Evolutionary conservation across 768 basidiomycete genomes (phyloP).

Genomic region (Collybia nuda): DNA sequence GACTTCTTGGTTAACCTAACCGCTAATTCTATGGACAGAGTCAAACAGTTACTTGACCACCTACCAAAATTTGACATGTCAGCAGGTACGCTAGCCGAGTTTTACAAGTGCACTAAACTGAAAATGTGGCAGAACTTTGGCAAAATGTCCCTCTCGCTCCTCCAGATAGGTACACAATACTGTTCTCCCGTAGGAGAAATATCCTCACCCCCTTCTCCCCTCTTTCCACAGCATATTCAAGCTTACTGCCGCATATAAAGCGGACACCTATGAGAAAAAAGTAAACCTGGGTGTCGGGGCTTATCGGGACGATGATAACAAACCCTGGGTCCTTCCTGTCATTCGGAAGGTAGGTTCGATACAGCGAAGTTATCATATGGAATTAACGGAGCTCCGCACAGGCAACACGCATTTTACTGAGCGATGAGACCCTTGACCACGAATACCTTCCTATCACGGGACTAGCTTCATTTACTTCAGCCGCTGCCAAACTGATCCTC

Average conservation of each 20-base stretch:
- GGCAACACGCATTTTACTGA: constrained; percentile 74
- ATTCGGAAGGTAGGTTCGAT: constrained; percentile 71
- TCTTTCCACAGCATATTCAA: constrained; percentile 72
- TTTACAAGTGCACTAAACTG: constrained; percentile 8
- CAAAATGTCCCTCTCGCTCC: constrained; percentile 78
- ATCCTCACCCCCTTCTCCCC: neutral
- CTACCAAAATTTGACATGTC: constrained; percentile 46
- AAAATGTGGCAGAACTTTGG: constrained; percentile 60
- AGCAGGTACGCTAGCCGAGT: constrained; percentile 41
- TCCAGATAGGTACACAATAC: constrained; percentile 69
- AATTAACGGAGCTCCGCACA: constrained; percentile 22
- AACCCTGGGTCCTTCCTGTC: constrained; percentile 91
- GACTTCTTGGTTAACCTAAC: too few relatives aligned
- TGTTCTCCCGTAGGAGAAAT: neutral
- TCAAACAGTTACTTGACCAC: constrained; percentile 61
- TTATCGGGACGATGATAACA: constrained; percentile 84
- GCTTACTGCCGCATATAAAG: constrained; percentile 87
- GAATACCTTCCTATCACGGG: constrained; percentile 94
- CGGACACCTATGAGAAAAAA: constrained; percentile 72
- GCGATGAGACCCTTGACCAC: constrained; percentile 76
- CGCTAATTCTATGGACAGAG: constrained; percentile 50
- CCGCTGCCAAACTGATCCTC: constrained; percentile 82
- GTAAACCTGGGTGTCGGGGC: constrained; percentile 93
- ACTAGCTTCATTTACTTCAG: constrained; percentile 75
- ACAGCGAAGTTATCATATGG: neutral